Conservation (phyloP, 768 basidiomycete genomes). For the Inosperma sp. region DNA sequence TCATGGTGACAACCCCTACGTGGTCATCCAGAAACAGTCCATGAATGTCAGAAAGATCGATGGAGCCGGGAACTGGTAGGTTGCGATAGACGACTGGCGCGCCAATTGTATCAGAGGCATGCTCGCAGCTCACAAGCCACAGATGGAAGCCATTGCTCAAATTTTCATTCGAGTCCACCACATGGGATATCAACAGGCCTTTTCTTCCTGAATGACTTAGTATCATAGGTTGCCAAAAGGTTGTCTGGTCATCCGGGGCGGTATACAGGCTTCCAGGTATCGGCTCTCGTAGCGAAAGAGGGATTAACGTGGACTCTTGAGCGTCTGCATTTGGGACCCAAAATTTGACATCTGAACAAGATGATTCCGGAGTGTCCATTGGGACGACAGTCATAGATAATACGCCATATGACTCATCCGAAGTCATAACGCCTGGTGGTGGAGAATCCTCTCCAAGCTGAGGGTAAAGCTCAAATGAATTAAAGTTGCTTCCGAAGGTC, state of each 20-base stretch:
- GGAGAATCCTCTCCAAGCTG: conserved; percentile 6
- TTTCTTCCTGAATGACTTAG: conserved; percentile 16
- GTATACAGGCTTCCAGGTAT: not conserved
- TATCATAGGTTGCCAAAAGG: not conserved
- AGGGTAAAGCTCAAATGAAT: not conserved
- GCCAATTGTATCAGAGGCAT: no score
- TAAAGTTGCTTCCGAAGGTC: conserved; percentile 7
- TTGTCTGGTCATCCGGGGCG: not conserved
- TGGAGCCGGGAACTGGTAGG: no score
- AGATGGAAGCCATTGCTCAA: not conserved
- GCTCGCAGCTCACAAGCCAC: conserved; percentile 16
- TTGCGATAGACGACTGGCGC: no score
- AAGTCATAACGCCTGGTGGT: not conserved
- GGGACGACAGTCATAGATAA: not conserved
- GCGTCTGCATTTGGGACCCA: not conserved
- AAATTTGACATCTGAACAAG: not conserved
- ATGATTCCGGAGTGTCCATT: no score
- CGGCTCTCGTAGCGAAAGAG: not conserved
- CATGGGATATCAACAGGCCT: conserved; percentile 14
- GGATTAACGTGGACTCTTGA: no score
- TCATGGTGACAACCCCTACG: no score
- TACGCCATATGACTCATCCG: conserved; percentile 5
- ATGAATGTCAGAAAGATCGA: no score
- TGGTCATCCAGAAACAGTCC: no score
- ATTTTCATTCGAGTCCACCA: not conserved